Evolutionary conservation across 2,329 filamentous ascomycete species (phyloP), one percentile per base, ranked within the genome.

Genomic region (Thelonectria olida): DNA sequence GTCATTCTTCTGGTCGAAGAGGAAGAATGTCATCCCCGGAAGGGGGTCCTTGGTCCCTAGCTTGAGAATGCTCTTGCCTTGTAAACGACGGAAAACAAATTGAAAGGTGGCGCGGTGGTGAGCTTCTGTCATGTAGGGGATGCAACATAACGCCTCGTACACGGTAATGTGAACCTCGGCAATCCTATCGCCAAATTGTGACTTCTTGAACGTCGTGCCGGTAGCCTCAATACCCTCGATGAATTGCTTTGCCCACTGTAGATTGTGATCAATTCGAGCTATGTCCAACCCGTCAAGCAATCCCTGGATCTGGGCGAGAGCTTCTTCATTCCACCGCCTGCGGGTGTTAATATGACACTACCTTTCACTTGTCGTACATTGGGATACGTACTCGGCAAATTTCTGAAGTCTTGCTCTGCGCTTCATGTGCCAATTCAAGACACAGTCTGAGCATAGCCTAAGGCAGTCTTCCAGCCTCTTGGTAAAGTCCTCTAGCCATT

Each of bases 111-210:
- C 69, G 3, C 84, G 80, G 65, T 83, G 82, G 4, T 82, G 81
- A 1, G 83, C 80, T n/a, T 81, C 68, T 44, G 78, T 84, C 62
- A 97, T 82, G 73, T 96, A 93, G 1, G 90, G 84, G 67, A 93
- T 88, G 75, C 91, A 97, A 75, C 93, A 97, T 52, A 98, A 80
- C 0, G 91, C 90, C 75, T 98, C 95, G 70, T 96, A 97, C 27
- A 98, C 86, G 10, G 92, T 90, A 60, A 96, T 86, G 51, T 96
- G 85, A 7, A 92, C 88, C 25, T 86, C 80, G 2, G 84, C 79
- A 25, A 85, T 78, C 7, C 83, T 74, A 19, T 79, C 78, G 12
- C 80, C 81, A 36, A 86, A 77, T 53, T 80, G 79, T 0, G 77
- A 71, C 39, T 82, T 81, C 47, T 79, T 81, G 73, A 85, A 85